Evolutionary conservation across 2,329 filamentous ascomycete species (phyloP), one percentile per base, ranked within the genome.

Genomic region (Ceratocystis colombiana): DNA sequence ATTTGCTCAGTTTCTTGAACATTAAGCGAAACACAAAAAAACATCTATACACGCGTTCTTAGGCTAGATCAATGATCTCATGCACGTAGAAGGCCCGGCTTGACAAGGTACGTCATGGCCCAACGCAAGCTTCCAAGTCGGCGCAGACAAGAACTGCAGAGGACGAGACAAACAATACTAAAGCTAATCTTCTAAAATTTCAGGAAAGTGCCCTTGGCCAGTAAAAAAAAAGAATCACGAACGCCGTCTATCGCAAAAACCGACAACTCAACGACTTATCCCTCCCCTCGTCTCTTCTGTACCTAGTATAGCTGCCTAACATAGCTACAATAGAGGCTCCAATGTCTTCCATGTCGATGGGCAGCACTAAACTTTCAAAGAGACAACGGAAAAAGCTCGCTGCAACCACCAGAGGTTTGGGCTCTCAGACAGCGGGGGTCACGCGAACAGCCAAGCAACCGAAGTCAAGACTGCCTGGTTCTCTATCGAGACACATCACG

Each of bases 301-400:
- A 41, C 37, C 37, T 12, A 12, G 10, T 3, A 41, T 41, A 41
- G 37, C 20, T 22, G 17, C n/a, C 20, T 6, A 50, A 22, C 48
- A 50, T 22, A 50, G 20, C 3, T 22, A 50, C 20, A 50, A 8
- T 22, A 22, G 6, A 10, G 10, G 10, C 12, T 12, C 48, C 48
- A 10, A 20, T 22, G 48, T 10, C 48, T 20, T 7, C 48, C 3
- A 50, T 12, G 17, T 22, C 48, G 12, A 20, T 7, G 22, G 22
- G 6, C 48, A 25, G n/a, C 7, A 25, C 20, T 8, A 50, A 50
- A 8, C 48, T 50, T 50, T 50, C 48, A 25, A 50, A 50, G 48
- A 50, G 48, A 50, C 48, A 50, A 22, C 48, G 48, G 17, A 50
- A 50, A 50, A 50, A 22, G 17, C 48, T 50, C 20, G 48, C 48